Evolutionary conservation across 2,329 filamentous ascomycete species (phyloP), one percentile per base, ranked within the genome.

Genomic region (Aspergillus pseudoviridinutans): DNA sequence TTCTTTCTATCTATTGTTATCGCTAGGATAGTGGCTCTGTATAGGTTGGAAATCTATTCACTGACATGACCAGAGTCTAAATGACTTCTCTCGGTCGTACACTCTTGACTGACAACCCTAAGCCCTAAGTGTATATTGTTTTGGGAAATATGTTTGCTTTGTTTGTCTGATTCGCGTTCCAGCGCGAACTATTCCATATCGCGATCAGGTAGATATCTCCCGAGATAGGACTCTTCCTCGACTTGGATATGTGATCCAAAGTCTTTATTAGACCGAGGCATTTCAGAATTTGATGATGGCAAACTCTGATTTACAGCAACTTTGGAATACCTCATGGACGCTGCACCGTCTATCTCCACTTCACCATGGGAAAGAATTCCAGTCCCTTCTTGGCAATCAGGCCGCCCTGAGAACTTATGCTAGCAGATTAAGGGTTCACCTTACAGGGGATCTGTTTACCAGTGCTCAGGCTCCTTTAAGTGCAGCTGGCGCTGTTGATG

Each of bases 301-400:
- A 24, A 56, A 64, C 52, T 58, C 61, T 57, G 66, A 54, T 17
- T 55, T 56, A 27, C 57, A 77, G 55, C 78, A 80, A 10, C 72
- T 84, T 42, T 80, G 82, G 64, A 78, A 80, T 64, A 77, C 77
- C n/a, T 82, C 80, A 28, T 84, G 80, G 76, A 79, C 72, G n/a
- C 69, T 80, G 52, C 80, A 82, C 66, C 80, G 80, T 61, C 68
- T 83, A 8, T 82, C 81, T 3, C 80, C 80, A n/a, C 75, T 84
- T 42, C 78, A 82, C 65, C 77, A 82, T 63, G 75, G 71, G 56
- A 72, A 74, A 46, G 71, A 76, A 14, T 70, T 66, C 51, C 61
- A 66, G 47, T 66, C 69, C 7, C 67, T 77, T 28, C 62, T 77
- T 50, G 63, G 68, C 54, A 71, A 75, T 54, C 62, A 64, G 25